Conservation (phyloP, 768 basidiomycete species). For the Phaeotremella fagi region DNA sequence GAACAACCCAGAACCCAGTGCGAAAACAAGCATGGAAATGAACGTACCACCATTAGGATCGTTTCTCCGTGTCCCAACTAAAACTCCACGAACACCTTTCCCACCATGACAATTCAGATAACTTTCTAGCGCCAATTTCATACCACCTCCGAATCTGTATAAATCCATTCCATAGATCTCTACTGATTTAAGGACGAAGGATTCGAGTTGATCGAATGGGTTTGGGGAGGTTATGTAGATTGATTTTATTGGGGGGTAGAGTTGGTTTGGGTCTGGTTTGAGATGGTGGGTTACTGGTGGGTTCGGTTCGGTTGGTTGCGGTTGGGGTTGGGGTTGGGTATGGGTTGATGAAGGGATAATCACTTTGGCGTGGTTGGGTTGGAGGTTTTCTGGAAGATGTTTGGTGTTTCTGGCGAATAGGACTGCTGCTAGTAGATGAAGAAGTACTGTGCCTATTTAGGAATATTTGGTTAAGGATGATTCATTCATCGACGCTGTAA, state of each 20-base stretch:
- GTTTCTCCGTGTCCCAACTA: slow-evolving; percentile 80
- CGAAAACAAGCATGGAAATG: no score
- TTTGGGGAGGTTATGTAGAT: slow-evolving; percentile 87
- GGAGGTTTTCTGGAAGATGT: not conserved
- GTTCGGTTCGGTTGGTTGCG: slow-evolving; percentile 35
- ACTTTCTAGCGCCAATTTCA: slow-evolving; percentile 68
- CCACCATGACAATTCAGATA: slow-evolving; percentile 58
- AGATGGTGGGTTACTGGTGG: slow-evolving; percentile 10
- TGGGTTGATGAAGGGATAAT: not conserved
- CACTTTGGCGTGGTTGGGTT: slow-evolving; percentile 20
- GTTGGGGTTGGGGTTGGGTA: not conserved
- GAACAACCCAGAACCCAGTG: no score
- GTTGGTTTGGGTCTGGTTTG: not conserved
- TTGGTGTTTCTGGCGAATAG: slow-evolving; percentile 50
- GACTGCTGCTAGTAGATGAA: slow-evolving; percentile 78
- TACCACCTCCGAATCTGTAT: slow-evolving; percentile 58
- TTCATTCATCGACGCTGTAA: no score
- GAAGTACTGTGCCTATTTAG: slow-evolving; percentile 76
- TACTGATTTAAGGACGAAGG: slow-evolving; percentile 67
- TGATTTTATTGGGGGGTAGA: slow-evolving; percentile 43
- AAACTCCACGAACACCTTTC: slow-evolving; percentile 64
- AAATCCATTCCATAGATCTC: slow-evolving; percentile 70
- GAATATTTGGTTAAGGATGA: not conserved
- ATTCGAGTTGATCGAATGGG: slow-evolving; percentile 77
- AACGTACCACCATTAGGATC: slow-evolving; percentile 90